Conservation (phyloP, 108 stramenopile genomes). For the Ochromonas danica region DNA sequence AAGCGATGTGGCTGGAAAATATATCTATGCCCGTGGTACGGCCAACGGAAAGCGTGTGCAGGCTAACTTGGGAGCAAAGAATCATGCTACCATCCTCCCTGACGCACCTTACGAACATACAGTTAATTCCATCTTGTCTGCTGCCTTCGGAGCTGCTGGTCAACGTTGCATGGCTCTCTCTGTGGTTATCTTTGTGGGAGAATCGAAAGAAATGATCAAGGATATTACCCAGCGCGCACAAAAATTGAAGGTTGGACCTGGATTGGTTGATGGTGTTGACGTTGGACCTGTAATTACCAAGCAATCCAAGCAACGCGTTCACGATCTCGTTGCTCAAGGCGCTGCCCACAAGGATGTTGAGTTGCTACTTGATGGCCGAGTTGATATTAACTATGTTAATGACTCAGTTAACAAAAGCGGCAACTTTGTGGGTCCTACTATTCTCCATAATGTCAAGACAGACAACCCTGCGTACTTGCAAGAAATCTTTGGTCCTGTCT, state of each 20-base stretch:
- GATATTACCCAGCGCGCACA: slow-evolving; percentile 69
- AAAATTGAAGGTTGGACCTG: slow-evolving; percentile 66
- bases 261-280: slow-evolving; percentile 72
- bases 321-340: slow-evolving; percentile 66
- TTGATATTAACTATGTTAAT: slow-evolving; percentile 56
- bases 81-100: slow-evolving; percentile 83
- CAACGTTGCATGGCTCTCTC: slow-evolving; percentile 81
- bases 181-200: slow-evolving; percentile 77
- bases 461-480: slow-evolving; percentile 70
- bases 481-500: slow-evolving; percentile 94
- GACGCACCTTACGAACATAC: slow-evolving; percentile 75
- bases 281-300: slow-evolving; percentile 81
- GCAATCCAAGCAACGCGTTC: slow-evolving; percentile 69
- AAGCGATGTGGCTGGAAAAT: slow-evolving; percentile 74
- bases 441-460: slow-evolving; percentile 61
- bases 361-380: slow-evolving; percentile 80
- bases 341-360: slow-evolving; percentile 70
- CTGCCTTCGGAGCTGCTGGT: slow-evolving; percentile 57
- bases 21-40: slow-evolving; percentile 76
- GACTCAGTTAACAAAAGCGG: slow-evolving; percentile 66
- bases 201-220: slow-evolving; percentile 61
- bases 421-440: slow-evolving; percentile 80
- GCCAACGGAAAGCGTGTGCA: slow-evolving; percentile 78
- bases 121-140: slow-evolving; percentile 71
- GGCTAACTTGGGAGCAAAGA: slow-evolving; percentile 92